Percentiles rank a stretch among this genome's conserved stretches.
Conservation (phyloP, 352 stramenopile species). For the Halophytophthora polymorphica region DNA sequence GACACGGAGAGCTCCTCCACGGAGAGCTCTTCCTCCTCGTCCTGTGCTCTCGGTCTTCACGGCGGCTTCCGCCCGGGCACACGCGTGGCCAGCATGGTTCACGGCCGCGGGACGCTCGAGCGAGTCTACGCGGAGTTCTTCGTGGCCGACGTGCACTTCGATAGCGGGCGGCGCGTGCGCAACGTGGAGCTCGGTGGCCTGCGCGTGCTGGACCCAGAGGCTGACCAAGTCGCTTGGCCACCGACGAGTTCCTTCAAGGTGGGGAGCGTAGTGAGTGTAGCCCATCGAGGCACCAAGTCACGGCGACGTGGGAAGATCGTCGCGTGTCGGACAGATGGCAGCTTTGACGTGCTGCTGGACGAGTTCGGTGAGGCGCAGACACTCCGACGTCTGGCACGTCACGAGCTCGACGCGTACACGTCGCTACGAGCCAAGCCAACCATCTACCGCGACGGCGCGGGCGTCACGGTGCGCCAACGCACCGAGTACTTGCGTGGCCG, state of each 20-base stretch:
- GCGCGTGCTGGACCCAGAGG: conserved; percentile 17
- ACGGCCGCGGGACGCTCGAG: conserved; percentile 51
- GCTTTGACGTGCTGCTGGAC: conserved; percentile 57
- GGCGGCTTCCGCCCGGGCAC: conserved; percentile 47
- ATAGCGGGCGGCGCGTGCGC: conserved; percentile 45
- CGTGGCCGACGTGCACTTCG: conserved; percentile 66
- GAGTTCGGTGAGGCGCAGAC: conserved; percentile 44
- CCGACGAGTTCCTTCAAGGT: conserved; percentile 10
- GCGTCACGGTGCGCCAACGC: conserved; percentile 50
- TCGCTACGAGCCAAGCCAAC: conserved; percentile 20
- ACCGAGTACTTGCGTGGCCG: conserved; percentile 55
- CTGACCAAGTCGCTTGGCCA: conserved; percentile 14
- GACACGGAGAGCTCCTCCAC: conserved; percentile 17
- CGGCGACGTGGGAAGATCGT: conserved; percentile 46
- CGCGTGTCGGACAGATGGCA: conserved; percentile 50
- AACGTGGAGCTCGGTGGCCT: conserved; percentile 63
- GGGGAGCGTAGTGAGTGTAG: conserved; percentile 34
- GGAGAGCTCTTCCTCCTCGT: conserved; percentile 7
- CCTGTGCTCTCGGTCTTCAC: conserved; percentile 1
- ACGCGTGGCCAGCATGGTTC: conserved; percentile 33
- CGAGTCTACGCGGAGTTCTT: conserved; percentile 66
- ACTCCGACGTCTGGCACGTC: conserved; percentile 33
- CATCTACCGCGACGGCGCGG: conserved; percentile 32
- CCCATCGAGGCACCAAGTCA: conserved; percentile 52
- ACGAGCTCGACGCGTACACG: conserved; percentile 18